These are phyloP conservation scores for Leccinum subspadiceum DNA, from an alignment of 1,284 basidiomycete species.

Conservation along the genomic window DNA sequence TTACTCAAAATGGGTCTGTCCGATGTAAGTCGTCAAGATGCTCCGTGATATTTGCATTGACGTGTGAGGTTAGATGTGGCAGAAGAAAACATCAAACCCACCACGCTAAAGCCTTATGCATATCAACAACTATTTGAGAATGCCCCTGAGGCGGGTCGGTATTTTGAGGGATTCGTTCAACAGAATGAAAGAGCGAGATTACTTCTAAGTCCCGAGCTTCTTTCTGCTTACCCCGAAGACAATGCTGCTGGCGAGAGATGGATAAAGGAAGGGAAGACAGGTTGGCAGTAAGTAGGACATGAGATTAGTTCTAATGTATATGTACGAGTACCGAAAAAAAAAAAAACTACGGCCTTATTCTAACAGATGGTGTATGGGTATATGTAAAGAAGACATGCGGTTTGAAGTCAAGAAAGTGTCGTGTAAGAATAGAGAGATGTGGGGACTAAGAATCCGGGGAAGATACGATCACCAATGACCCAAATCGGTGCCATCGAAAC, in stretches of 20 bases:
- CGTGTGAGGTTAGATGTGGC: conserved; percentile 36
- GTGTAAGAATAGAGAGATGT: not conserved
- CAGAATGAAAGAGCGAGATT: conserved; percentile 24
- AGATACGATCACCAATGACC: conserved; percentile 45
- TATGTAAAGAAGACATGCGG: not conserved
- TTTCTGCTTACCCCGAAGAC: conserved; percentile 32
- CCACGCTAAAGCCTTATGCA: conserved; percentile 24
- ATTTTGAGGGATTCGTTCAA: conserved; percentile 35
- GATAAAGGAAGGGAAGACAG: conserved; percentile 18
- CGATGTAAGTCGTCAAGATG: conserved; percentile 38
- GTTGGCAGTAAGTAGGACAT: conserved; percentile 3
- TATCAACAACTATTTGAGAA: conserved; percentile 25
- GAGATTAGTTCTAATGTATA: not conserved
- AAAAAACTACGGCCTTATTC: not conserved
- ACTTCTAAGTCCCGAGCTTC: conserved; percentile 30
- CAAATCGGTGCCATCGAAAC: conserved; percentile 44
- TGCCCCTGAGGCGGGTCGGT: conserved; percentile 29
- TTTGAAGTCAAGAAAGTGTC: not conserved
- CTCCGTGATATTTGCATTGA: conserved; percentile 5
- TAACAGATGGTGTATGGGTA: not conserved
- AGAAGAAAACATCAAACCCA: conserved; percentile 40
- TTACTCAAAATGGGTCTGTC: conserved; percentile 39
- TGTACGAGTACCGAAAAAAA: conserved; percentile 5
- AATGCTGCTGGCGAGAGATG: conserved; percentile 28
- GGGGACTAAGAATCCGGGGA: not conserved